Evolutionary conservation across 2,329 filamentous ascomycete species (phyloP).

Genomic region (Aureobasidium lini): DNA sequence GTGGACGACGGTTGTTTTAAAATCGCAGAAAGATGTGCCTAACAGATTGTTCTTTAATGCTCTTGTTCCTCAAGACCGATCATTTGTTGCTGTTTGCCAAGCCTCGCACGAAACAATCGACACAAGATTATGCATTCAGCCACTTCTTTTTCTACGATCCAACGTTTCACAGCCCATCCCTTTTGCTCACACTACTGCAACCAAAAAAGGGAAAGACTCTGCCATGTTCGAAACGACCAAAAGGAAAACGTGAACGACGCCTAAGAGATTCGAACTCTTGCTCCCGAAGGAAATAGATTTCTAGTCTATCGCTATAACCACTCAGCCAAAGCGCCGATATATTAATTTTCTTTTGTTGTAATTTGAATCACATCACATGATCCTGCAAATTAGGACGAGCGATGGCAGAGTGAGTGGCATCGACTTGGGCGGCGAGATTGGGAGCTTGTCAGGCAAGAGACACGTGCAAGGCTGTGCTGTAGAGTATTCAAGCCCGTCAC

Average conservation of each 20-base stretch:
- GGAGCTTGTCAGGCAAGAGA: too few species aligned
- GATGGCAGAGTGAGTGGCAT: not conserved
- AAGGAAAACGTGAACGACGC: not conserved
- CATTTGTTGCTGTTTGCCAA: not conserved
- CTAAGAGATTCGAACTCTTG: not conserved
- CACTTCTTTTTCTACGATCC: not conserved
- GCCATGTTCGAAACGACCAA: not conserved
- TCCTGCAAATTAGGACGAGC: not conserved
- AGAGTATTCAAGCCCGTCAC: too few species aligned
- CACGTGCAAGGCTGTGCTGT: too few species aligned
- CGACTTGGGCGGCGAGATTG: too few species aligned
- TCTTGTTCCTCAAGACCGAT: not conserved
- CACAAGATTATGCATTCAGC: not conserved
- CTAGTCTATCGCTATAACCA: conserved; percentile 13
- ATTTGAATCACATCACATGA: not conserved
- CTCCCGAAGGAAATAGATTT: conserved; percentile 11
- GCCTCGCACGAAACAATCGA: not conserved
- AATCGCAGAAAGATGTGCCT: too few species aligned
- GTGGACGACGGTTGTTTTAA: too few species aligned
- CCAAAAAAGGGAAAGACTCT: not conserved
- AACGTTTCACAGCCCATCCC: not conserved
- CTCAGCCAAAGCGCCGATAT: conserved; percentile 6
- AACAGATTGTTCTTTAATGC: not conserved
- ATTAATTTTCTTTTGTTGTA: too few species aligned
- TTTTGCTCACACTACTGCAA: not conserved